A percentile compares a stretch with the other conserved stretches of the same genome.
phyloP scores from a whole-genome alignment of 2,329 filamentous ascomycete genomes.

The Pseudogymnoascus sp. region DNA sequence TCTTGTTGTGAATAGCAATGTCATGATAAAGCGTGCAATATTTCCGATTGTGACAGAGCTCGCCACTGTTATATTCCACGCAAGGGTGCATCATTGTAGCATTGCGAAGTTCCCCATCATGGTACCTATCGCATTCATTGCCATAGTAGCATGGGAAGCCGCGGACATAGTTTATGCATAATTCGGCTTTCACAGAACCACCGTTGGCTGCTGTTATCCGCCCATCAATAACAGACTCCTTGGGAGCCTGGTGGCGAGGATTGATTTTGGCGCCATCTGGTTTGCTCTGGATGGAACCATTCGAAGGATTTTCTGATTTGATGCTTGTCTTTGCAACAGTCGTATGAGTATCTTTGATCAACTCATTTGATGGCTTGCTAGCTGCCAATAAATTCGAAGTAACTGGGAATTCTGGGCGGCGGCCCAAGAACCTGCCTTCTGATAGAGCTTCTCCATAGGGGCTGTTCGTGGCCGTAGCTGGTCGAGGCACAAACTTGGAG shows the following conservation, averaged over 20 bases:
- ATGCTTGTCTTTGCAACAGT: neutral
- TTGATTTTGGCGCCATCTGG: neutral
- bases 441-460: neutral
- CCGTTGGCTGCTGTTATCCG: neutral
- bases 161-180: neutral
- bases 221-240: neutral
- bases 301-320: neutral
- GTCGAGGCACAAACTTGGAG: neutral
- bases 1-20: neutral
- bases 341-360: neutral
- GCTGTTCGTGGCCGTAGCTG: neutral
- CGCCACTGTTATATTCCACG: neutral
- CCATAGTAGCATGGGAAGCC: conserved; percentile 1
- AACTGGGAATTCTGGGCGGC: no score
- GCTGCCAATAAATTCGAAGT: neutral
- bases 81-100: neutral
- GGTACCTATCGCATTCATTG: neutral
- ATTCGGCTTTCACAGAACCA: neutral
- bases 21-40: conserved; percentile 1
- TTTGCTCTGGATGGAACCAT: neutral
- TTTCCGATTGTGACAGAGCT: neutral
- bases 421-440: neutral
- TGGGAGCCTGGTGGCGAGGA: neutral
- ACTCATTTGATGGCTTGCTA: neutral
- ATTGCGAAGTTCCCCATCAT: neutral